Percentiles rank a stretch among this genome's conserved stretches.
Conservation (phyloP, 352 stramenopile genomes). For the Pythium coloratum region DNA sequence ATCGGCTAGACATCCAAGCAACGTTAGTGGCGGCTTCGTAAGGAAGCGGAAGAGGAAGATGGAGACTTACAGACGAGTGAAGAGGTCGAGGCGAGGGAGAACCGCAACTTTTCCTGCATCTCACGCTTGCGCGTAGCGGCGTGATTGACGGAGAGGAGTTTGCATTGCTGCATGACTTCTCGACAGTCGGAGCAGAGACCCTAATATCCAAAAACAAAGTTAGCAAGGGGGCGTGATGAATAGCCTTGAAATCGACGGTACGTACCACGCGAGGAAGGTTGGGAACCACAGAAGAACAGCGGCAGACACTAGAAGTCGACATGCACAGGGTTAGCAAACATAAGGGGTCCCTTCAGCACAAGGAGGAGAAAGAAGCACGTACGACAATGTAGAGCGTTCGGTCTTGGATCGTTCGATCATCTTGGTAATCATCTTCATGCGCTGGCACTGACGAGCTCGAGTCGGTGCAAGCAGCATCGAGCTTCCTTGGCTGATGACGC, state of each 20-base stretch:
- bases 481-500: constrained; percentile 9
- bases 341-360: no score
- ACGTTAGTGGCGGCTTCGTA: not conserved
- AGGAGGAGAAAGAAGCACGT: constrained; percentile 20
- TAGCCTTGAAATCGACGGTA: not conserved
- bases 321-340: not conserved
- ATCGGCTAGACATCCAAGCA: not conserved
- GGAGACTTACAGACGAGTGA: constrained; percentile 21
- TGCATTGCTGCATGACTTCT: constrained; percentile 50
- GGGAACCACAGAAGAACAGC: constrained; percentile 51
- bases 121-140: constrained; percentile 9
- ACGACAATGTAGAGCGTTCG: constrained; percentile 48
- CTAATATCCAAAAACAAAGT: constrained; percentile 17
- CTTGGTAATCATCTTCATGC: constrained; percentile 51
- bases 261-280: constrained; percentile 50
- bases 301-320: constrained; percentile 37
- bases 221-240: not conserved
- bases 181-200: constrained; percentile 60
- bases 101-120: constrained; percentile 7
- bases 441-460: constrained; percentile 41
- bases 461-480: constrained; percentile 46
- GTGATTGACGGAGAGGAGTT: constrained; percentile 41
- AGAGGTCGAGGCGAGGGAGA: constrained; percentile 13
- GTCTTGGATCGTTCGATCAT: constrained; percentile 63
- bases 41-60: no score